Evolutionary conservation across 495 filamentous ascomycete genomes (phyloP).

Genomic region (Neurospora africana): DNA sequence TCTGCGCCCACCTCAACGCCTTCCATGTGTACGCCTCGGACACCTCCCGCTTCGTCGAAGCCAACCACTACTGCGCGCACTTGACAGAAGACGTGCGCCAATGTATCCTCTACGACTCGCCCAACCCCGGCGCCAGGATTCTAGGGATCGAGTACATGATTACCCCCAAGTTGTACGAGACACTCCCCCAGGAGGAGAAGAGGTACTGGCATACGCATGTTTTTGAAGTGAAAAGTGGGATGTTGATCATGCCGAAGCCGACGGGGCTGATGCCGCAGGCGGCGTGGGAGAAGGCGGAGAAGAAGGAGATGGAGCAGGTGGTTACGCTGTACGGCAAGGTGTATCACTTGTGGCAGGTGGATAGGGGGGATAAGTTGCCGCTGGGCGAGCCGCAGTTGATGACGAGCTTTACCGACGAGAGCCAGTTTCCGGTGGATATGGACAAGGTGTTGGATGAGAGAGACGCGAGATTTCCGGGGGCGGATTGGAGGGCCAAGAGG

Average conservation of each 20-base stretch:
- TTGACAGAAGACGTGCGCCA: constrained; percentile 60
- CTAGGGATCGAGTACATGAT: constrained; percentile 95
- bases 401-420: constrained; percentile 56
- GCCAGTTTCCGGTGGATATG: constrained; percentile 48
- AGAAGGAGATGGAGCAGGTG: constrained; percentile 66
- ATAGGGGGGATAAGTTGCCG: constrained; percentile 66
- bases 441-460: constrained; percentile 51
- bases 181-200: constrained; percentile 53
- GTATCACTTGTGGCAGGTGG: constrained; percentile 85
- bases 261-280: constrained; percentile 35
- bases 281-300: constrained; percentile 69
- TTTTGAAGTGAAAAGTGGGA: constrained; percentile 78
- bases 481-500: constrained; percentile 50
- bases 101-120: constrained; percentile 77
- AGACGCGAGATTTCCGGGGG: constrained; percentile 51
- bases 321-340: constrained; percentile 71
- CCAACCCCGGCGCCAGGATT: constrained; percentile 53
- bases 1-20: constrained; percentile 79
- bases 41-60: constrained; percentile 55
- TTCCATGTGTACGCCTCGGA: constrained; percentile 74
- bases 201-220: constrained; percentile 73
- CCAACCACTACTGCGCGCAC: constrained; percentile 81
- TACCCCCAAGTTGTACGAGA: constrained; percentile 54
- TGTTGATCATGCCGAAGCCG: constrained; percentile 76
- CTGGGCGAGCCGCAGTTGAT: constrained; percentile 68